Conservation (phyloP, 768 basidiomycete genomes). For the Amanita molliuscula region DNA sequence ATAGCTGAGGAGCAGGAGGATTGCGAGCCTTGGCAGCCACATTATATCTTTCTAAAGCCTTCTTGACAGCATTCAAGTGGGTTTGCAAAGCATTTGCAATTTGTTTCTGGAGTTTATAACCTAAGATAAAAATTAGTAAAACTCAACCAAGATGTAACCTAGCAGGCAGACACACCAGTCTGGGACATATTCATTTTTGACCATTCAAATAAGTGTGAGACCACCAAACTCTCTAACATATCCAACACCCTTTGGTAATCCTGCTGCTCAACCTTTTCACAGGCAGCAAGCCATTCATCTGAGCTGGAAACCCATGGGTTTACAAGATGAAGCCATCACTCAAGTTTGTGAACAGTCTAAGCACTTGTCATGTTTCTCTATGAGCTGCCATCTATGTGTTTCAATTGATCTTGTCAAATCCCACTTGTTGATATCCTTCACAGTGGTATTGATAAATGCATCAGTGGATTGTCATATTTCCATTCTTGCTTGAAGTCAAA, state of each 20-base stretch:
- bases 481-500: not conserved
- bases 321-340: not conserved
- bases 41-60: constrained; percentile 16
- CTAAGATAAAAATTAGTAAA: not conserved
- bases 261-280: not conserved
- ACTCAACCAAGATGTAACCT: not conserved
- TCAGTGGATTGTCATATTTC: not conserved
- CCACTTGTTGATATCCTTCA: not conserved
- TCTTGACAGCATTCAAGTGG: constrained; percentile 14
- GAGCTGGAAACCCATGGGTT: not conserved
- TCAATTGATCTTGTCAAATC: not conserved
- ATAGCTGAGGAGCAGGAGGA: constrained; percentile 10
- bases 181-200: constrained; percentile 15
- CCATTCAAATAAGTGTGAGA: constrained; percentile 14
- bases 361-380: not conserved
- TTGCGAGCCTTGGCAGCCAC: constrained; percentile 11
- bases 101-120: not conserved
- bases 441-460: not conserved
- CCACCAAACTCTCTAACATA: constrained; percentile 12
- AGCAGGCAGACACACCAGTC: constrained; percentile 15
- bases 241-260: constrained; percentile 4
- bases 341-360: not conserved
- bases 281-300: not conserved
- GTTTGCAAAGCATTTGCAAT: not conserved
- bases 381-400: not conserved